Evolutionary conservation across 1,284 basidiomycete species (phyloP), one percentile per base, ranked within the genome.

Genomic region (Naganishia sp.): DNA sequence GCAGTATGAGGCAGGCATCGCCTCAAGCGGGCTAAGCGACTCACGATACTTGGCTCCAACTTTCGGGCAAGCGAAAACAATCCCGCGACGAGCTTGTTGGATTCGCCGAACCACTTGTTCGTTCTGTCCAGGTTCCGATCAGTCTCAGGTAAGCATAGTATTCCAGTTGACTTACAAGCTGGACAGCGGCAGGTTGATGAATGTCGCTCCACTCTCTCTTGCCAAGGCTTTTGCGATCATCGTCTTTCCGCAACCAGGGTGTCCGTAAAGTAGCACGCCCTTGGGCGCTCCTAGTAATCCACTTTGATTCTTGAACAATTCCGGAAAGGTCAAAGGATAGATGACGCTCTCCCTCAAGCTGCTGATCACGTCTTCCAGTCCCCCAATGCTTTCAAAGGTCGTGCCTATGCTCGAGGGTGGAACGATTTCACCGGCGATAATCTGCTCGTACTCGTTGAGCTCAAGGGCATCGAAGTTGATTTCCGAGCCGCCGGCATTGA

Each of bases 31-130:
- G 11, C 18, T 33, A 18, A 23, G 6, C 21, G 57, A 11, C n/a
- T 72, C 78, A 81, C 79, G 75, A 90, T 90, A 65, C 84, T 84
- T 2, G 89, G 89, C 74, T 90, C 87, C 6, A 88, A 82, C 77
- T 90, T 90, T 60, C 84, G 81, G 15, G 88, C 88, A n/a, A 90
- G 82, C 7, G 86, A 86, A 78, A 90, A 90, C 46, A 90, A 78
- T 0, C 90, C 95, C 1, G 90, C 90, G 11, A 99, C 94, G 56
- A 99, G 88, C 81, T 98, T 99, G 81, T 99, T 99, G 13, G 90
- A 93, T 80, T 99, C 95, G 64, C 95, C 96, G 73, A 94, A 98
- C 95, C 94, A 97, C 81, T 95, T 94, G 81, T 90, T 91, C 44
- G 90, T 79, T 59, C 77, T 77, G 55, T 6, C n/a, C 1, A 48